Evolutionary conservation across 2,329 filamentous ascomycete genomes (phyloP).

Genomic region (Colletotrichum tropicale): DNA sequence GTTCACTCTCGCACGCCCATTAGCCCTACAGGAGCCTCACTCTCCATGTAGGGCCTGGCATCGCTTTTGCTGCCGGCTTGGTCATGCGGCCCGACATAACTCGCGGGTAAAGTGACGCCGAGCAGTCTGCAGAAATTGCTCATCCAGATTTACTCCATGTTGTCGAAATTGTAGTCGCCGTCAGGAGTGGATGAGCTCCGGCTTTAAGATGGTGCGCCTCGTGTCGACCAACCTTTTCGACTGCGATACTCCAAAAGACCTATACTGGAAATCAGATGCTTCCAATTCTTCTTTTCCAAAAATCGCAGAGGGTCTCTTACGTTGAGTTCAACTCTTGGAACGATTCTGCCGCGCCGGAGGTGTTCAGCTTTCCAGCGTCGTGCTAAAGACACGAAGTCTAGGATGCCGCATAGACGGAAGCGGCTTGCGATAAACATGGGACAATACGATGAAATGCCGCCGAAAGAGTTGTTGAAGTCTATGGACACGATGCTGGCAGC

Average conservation of each 20-base stretch:
- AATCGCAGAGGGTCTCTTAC: neutral
- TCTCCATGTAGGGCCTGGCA: conserved; percentile 34
- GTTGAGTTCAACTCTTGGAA: neutral
- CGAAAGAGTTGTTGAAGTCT: neutral
- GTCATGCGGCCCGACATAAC: conserved; percentile 44
- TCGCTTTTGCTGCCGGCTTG: conserved; percentile 30
- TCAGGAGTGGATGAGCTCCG: conserved; percentile 47
- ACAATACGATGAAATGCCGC: neutral
- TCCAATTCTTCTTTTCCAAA: neutral
- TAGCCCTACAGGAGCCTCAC: conserved; percentile 54
- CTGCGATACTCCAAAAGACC: neutral
- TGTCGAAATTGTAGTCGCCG: conserved; percentile 48
- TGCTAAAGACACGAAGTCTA: neutral
- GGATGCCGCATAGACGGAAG: neutral
- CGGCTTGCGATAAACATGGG: neutral
- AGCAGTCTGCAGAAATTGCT: conserved; percentile 56
- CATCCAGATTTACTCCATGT: conserved; percentile 56
- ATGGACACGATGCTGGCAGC: neutral
- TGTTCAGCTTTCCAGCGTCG: neutral
- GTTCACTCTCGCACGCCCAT: conserved; percentile 63
- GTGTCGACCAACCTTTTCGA: neutral
- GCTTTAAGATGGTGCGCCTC: conserved; percentile 38
- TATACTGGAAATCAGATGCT: neutral
- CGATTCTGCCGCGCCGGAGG: neutral
- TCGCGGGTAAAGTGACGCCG: conserved; percentile 47